Percentiles rank a stretch among this genome's conserved stretches.
Conservation (phyloP, 2,329 filamentous ascomycete species). For the Cladosporium sp. region DNA sequence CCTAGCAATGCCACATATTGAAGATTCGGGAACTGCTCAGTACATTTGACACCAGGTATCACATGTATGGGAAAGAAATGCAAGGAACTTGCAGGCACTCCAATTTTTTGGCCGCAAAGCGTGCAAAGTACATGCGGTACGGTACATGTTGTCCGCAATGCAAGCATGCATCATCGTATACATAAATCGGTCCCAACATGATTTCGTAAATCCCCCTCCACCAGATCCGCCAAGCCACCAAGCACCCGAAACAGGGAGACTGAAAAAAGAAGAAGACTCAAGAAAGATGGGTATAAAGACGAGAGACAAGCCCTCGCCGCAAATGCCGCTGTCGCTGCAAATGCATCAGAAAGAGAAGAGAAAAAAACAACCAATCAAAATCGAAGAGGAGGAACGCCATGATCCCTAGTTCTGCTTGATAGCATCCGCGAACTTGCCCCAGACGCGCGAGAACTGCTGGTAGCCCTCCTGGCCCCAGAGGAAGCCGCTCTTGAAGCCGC, state of each 20-base stretch:
- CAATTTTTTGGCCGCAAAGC: not conserved
- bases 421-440: slow-evolving; percentile 16
- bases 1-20: not conserved
- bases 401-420: slow-evolving; percentile 4
- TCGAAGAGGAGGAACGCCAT: too few species aligned
- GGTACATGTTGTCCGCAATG: not conserved
- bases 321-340: slow-evolving; percentile 1
- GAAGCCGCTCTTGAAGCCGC: slow-evolving; percentile 20
- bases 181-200: not conserved
- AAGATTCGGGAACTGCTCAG: not conserved
- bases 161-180: not conserved
- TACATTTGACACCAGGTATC: not conserved
- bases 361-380: not conserved
- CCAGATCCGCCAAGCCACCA: not conserved
- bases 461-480: slow-evolving; percentile 19
- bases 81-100: not conserved
- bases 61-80: not conserved
- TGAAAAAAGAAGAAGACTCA: not conserved
- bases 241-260: not conserved
- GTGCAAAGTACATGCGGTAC: not conserved
- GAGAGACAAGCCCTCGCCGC: not conserved
- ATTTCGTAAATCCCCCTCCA: not conserved
- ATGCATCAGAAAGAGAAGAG: not conserved
- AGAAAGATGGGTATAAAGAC: not conserved
- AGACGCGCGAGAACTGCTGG: slow-evolving; percentile 19